Conservation (phyloP, 129 eudicot genomes). For the Daucus carota region DH1_v3.0 NC_030385.2:42446501-42447000, state of each 20-base stretch:
- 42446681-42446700: constrained; percentile 99
- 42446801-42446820: constrained; percentile 71
- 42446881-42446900: constrained; percentile 68
- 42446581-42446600: constrained; percentile 23
- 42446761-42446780: constrained; percentile 73
- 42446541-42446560: constrained; percentile 2
- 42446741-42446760: constrained; percentile 85
- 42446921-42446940: constrained; percentile 68
- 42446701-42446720: constrained; percentile 90
- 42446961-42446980: constrained; percentile 52
- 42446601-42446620: constrained; percentile 46
- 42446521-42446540: constrained; percentile 8
- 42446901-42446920: constrained; percentile 70
- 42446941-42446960: constrained; percentile 11
- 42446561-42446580: not conserved
- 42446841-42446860: constrained; percentile 66
- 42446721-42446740: constrained; percentile 89
- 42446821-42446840: constrained; percentile 73
- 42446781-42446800: constrained; percentile 97
- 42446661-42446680: constrained; percentile 79
- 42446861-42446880: constrained; percentile 62
- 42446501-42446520: not conserved
- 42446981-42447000: constrained; percentile 22
- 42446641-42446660: constrained; percentile 86
- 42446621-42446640: constrained; percentile 89